Percentiles rank a stretch among this genome's conserved stretches.
Conservation (phyloP, 495 filamentous ascomycete genomes). For the Aspergillus bridgeri region DNA sequence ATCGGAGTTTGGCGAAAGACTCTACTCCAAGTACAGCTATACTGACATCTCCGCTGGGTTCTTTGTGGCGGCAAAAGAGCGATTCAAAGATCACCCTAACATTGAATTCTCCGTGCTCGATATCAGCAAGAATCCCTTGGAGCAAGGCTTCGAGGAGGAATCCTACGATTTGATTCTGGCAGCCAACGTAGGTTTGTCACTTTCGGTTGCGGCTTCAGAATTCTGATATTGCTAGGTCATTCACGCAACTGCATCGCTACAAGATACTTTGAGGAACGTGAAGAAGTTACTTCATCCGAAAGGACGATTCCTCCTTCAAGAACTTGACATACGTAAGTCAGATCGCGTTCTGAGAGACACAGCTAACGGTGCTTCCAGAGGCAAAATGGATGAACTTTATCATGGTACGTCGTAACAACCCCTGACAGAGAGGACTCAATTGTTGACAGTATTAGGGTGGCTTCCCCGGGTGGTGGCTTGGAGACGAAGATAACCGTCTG, state of each 20-base stretch:
- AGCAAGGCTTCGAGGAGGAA: slow-evolving; percentile 45
- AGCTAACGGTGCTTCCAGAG: neutral
- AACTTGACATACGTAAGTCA: neutral
- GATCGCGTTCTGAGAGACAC: neutral
- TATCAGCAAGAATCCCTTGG: slow-evolving; percentile 42
- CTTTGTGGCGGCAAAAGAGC: slow-evolving; percentile 44
- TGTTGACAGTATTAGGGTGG: neutral
- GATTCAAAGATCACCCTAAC: slow-evolving; percentile 31
- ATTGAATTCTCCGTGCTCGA: slow-evolving; percentile 46
- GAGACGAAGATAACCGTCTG: neutral
- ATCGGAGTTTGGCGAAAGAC: slow-evolving; percentile 9
- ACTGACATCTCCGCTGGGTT: slow-evolving; percentile 48
- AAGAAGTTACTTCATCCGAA: neutral
- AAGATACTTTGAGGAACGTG: neutral
- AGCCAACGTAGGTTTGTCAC: slow-evolving; percentile 28
- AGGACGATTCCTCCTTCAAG: neutral
- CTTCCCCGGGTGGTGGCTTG: slow-evolving; percentile 4
- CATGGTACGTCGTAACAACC: neutral
- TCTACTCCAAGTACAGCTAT: slow-evolving; percentile 28
- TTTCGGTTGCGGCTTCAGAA: neutral
- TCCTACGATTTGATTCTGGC: slow-evolving; percentile 53
- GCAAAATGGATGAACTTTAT: neutral
- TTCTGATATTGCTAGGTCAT: neutral
- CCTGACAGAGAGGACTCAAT: neutral
- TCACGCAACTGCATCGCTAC: neutral